Conservation (phyloP, 495 filamentous ascomycete species). For the Penicillium nucicola region DNA sequence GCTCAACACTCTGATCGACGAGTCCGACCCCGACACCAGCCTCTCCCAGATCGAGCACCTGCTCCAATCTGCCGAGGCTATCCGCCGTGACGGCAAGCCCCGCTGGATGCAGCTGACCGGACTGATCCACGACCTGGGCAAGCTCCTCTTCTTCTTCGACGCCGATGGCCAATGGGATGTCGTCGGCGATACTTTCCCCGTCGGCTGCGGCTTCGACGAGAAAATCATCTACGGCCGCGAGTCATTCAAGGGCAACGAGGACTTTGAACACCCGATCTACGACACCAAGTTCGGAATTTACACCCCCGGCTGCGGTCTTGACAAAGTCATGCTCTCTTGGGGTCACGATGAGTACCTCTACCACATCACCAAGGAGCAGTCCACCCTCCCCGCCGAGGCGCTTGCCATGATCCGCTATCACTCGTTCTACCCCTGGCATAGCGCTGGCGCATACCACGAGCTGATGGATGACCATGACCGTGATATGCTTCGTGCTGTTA, state of each 20-base stretch:
- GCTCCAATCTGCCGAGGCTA: slow-evolving; percentile 81
- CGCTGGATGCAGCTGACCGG: slow-evolving; percentile 90
- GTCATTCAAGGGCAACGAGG: slow-evolving; percentile 70
- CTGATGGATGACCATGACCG: slow-evolving; percentile 81
- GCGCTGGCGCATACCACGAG: slow-evolving; percentile 68
- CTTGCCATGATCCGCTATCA: slow-evolving; percentile 91
- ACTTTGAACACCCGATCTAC: slow-evolving; percentile 63
- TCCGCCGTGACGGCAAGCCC: slow-evolving; percentile 83
- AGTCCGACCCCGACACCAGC: slow-evolving; percentile 81
- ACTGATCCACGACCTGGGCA: slow-evolving; percentile 87
- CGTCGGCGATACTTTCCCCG: slow-evolving; percentile 87
- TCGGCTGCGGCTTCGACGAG: slow-evolving; percentile 78
- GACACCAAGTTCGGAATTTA: slow-evolving; percentile 76
- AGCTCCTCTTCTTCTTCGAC: slow-evolving; percentile 80
- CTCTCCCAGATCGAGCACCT: slow-evolving; percentile 87
- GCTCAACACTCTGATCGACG: slow-evolving; percentile 83
- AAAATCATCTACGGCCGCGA: slow-evolving; percentile 72
- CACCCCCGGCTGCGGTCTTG: slow-evolving; percentile 67
- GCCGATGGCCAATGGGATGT: slow-evolving; percentile 89
- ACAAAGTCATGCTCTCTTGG: slow-evolving; percentile 86
- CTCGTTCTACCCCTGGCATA: slow-evolving; percentile 89
- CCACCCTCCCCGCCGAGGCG: slow-evolving; percentile 70
- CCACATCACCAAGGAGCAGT: slow-evolving; percentile 76
- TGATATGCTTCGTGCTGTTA: slow-evolving; percentile 73
- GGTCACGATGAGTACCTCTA: slow-evolving; percentile 93